These are phyloP conservation scores for Ceratobasidium sp. DNA, from an alignment of 1,284 basidiomycete species.

Conservation along the genomic window DNA sequence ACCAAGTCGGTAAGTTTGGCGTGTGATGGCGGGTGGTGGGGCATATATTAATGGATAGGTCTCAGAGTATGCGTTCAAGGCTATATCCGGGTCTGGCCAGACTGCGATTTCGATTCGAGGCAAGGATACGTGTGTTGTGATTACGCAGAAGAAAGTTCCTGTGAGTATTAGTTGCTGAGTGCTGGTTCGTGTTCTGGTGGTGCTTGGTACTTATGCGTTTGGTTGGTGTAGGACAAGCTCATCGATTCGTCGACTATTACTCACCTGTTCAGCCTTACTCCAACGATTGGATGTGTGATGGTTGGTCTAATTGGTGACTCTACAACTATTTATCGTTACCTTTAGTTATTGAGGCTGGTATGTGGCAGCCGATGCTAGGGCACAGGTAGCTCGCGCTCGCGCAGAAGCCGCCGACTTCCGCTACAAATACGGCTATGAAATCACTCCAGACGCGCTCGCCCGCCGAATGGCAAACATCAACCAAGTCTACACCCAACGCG, in stretches of 20 bases:
- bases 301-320: constrained; percentile 89
- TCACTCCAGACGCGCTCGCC: constrained; percentile 94
- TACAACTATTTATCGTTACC: neutral
- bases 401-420: constrained; percentile 94
- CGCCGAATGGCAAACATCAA: constrained; percentile 98
- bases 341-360: neutral
- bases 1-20: constrained; percentile 89
- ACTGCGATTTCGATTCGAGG: constrained; percentile 94
- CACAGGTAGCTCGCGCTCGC: constrained; percentile 90
- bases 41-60: constrained; percentile 40
- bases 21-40: neutral
- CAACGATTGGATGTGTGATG: constrained; percentile 97
- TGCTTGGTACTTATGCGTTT: neutral
- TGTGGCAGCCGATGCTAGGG: constrained; percentile 84
- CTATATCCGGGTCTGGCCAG: constrained; percentile 95
- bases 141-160: constrained; percentile 98
- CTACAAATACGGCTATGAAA: constrained; percentile 98
- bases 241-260: constrained; percentile 95
- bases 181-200: neutral
- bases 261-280: constrained; percentile 96
- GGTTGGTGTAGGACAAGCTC: constrained; percentile 84
- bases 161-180: constrained; percentile 61
- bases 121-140: constrained; percentile 93
- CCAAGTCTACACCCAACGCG: constrained; percentile 98
- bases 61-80: constrained; percentile 99